Base-by-base conservation (phyloP, 2,329 filamentous ascomycete species). In the Botryotinia calthae region DNA sequence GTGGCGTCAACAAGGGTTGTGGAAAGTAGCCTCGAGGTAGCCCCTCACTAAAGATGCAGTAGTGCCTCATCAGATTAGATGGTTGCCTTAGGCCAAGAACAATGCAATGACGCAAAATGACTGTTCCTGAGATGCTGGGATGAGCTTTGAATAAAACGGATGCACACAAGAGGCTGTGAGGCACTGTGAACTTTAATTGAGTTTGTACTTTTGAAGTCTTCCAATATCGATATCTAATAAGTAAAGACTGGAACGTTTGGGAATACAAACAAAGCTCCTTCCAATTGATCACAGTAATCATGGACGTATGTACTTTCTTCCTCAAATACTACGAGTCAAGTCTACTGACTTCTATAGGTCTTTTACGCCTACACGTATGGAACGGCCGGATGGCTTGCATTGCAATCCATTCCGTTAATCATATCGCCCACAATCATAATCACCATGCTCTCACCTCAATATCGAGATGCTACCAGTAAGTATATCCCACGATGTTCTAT, bases 361-460 rank as follows among this genome's bases (percentile, higher is more conserved):
- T 82, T 87, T 76, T 84, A 85, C 71, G 78, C 83, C 22, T 88
- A 86, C 79, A 85, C 83, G 77, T 84, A 86, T 80, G 83, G 84
- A 65, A 87, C 86, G 72, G 82, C 86, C 63, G 84, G 82, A 77
- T 86, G 85, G 85, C 74, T 81, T 31, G 82, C 82, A 65, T 81
- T 86, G 1, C 85, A 87, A 79, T 84, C 84, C 22, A 80, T 83
- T 80, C 81, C 82, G 78, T 74, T 92, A 74, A 85, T 91, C 71
- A 77, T 86, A 8, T 86, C 87, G 9, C 90, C 90, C 0, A 87
- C 86, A 40, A 84, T 92, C 76, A 88, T 92, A 34, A 84, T 88
- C 72, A 84, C 87, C 18, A 82, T 91, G 74, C 84, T 90, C 51
- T 86, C 86, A 4, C 85, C 86, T 68, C 87, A 90, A 75, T 84